Evolutionary conservation across 139 green algal genomes (phyloP), one percentile per base, ranked within the genome.

Genomic region (Volvox reticuliferus): DNA sequence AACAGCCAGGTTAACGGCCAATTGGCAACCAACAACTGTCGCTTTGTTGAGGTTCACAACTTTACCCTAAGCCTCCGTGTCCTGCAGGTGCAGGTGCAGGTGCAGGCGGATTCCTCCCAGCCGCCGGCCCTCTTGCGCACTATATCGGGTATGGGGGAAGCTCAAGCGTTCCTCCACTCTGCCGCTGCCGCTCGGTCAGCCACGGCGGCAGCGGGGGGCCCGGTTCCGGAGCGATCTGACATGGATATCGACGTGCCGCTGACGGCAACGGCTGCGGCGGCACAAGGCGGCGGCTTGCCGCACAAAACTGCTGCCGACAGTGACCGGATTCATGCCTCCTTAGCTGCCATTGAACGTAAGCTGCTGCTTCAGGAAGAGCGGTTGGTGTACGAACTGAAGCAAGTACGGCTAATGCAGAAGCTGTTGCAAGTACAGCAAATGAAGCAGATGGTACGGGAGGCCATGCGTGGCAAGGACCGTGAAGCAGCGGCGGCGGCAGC

Each of bases 361-460:
- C 73, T 90, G 73, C 50, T 76, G 86, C 50, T 90, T 32, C 86
- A 90, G 50, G 86, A 90, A 75, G 73, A 90, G 73, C 71, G 86
- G 20, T 55, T 90, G 26, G 65, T 83, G 73, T 90, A 82, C 21
- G 86, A 90, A 36, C 71, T 90, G 16, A 83, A 90, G 86, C 86
- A 90, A 44, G 86, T 90, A 63, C 69, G 86, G 50, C 50, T 90
- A 69, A 83, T 90, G 73, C 86, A 83, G 44, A 75, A 84, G 73
- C 86, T 90, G 71, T 33, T 90, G 71, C 86, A 90, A 12, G 86
- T 90, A 24, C 71, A 90, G 73, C 86, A 90, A 69, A 90, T 90
- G 86, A 90, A 90, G 86, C 67, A 81, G 22, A 83, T 83, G 86
- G 86, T 90, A 32, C 86, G 71, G 20, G 86, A 90, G 86, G 86